Conservation (phyloP, 108 stramenopile genomes). For the Pseudonitzschia multiseries region DNA sequence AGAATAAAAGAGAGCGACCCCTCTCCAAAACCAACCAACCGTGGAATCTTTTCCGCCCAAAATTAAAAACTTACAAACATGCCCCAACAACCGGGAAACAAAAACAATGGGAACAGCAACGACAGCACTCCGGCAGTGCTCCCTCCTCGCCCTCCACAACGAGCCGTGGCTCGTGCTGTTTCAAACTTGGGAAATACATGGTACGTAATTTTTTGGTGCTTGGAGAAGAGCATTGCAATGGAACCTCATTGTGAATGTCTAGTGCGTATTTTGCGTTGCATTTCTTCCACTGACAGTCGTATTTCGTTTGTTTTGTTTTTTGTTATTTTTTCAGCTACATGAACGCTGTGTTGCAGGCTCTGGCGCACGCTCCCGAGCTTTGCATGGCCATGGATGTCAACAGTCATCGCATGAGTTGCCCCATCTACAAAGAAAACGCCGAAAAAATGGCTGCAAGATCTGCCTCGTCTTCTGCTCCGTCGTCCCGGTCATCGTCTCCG, state of each 20-base stretch:
- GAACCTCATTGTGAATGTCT: too few species aligned
- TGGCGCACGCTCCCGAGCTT: conserved; percentile 87
- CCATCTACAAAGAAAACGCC: conserved; percentile 46
- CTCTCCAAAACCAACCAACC: background rate
- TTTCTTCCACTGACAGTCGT: background rate
- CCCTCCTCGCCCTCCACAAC: conserved; percentile 31
- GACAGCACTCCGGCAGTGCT: background rate
- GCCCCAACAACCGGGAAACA: background rate
- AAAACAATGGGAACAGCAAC: background rate
- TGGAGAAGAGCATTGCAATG: background rate
- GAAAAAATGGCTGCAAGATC: conserved; percentile 20
- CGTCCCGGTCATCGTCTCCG: conserved; percentile 34
- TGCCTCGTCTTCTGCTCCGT: background rate
- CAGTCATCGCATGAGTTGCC: conserved; percentile 64
- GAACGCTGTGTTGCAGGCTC: conserved; percentile 81
- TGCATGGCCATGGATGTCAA: conserved; percentile 83
- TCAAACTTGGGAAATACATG: conserved; percentile 89
- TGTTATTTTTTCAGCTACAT: conserved; percentile 44
- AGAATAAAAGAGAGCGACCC: background rate
- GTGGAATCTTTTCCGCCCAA: too few species aligned
- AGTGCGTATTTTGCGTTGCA: background rate
- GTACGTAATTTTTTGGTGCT: background rate
- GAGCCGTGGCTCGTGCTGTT: conserved; percentile 71
- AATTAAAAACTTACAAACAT: background rate
- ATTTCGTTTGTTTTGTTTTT: background rate